Evolutionary conservation across 2,329 filamentous ascomycete species (phyloP).

Genomic region (Sarocladium brachiariae): DNA sequence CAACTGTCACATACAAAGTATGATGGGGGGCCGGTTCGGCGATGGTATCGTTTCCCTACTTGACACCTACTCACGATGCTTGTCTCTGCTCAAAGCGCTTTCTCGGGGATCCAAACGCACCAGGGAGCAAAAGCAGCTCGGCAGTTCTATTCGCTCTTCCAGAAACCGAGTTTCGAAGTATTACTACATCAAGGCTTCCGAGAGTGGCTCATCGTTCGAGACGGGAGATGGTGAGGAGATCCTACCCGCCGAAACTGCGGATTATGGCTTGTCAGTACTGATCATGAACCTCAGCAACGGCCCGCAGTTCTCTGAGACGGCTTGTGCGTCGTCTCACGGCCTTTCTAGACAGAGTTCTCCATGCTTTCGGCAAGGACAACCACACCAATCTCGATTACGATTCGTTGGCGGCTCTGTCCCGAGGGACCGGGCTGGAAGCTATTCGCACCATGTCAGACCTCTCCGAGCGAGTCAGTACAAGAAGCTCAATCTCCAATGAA

Average conservation of each 20-base stretch:
- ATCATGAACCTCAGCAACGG: constrained; percentile 23
- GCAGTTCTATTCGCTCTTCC: constrained; percentile 31
- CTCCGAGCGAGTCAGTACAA: constrained; percentile 25
- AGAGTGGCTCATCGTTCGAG: constrained; percentile 34
- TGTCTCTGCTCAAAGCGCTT: constrained; percentile 33
- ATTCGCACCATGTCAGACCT: constrained; percentile 42
- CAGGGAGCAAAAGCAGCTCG: constrained; percentile 23
- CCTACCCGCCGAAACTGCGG: not conserved
- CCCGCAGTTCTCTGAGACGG: constrained; percentile 31
- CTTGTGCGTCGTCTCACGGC: constrained; percentile 36
- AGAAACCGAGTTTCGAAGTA: constrained; percentile 33
- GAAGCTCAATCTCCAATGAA: not conserved
- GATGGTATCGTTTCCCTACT: constrained; percentile 37
- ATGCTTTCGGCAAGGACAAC: constrained; percentile 22
- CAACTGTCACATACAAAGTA: no score
- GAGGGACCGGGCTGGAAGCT: constrained; percentile 39
- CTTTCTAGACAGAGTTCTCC: constrained; percentile 23
- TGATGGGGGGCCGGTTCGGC: constrained; percentile 34
- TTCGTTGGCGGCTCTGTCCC: constrained; percentile 40
- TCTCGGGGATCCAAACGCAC: constrained; percentile 16
- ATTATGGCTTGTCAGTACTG: constrained; percentile 10
- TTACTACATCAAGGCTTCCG: constrained; percentile 35
- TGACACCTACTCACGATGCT: constrained; percentile 39
- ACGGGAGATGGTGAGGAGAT: constrained; percentile 40
- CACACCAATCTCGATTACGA: constrained; percentile 35